Conservation (phyloP, 2,329 filamentous ascomycete species). For the Microcyclospora tardicrescens region DNA sequence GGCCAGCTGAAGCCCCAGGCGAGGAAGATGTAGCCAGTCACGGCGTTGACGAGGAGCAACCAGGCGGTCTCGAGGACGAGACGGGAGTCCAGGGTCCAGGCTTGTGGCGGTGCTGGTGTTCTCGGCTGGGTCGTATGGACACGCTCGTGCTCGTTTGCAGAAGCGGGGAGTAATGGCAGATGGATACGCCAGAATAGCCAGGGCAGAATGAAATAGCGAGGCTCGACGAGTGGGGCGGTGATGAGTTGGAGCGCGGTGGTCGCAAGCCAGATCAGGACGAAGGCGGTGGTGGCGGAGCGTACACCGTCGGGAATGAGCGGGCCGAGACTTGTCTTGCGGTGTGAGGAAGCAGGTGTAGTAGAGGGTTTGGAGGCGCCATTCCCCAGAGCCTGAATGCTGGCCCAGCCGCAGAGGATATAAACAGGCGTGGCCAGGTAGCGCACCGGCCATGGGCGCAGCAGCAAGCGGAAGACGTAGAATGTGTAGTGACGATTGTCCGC, state of each 20-base stretch:
- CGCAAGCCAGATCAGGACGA: constrained; percentile 49
- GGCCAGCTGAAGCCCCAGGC: constrained; percentile 55
- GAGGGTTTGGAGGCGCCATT: constrained; percentile 25
- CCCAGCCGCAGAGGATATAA: constrained; percentile 60
- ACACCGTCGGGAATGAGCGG: constrained; percentile 14
- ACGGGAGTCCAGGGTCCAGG: constrained; percentile 16
- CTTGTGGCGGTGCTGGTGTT: background rate
- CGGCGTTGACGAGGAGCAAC: constrained; percentile 52
- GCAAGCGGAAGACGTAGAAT: constrained; percentile 86
- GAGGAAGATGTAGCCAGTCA: constrained; percentile 60
- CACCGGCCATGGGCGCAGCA: constrained; percentile 39
- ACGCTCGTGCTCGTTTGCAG: background rate
- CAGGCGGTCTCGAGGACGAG: constrained; percentile 54
- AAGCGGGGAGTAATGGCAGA: constrained; percentile 40
- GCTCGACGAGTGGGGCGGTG: constrained; percentile 85
- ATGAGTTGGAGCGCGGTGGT: constrained; percentile 67
- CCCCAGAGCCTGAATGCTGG: constrained; percentile 49
- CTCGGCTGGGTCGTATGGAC: background rate
- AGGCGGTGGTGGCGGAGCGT: constrained; percentile 29
- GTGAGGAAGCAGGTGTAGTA: background rate
- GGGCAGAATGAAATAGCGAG: constrained; percentile 87
- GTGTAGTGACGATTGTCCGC: constrained; percentile 96
- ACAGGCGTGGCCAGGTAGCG: constrained; percentile 45
- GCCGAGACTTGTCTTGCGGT: background rate
- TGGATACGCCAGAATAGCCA: constrained; percentile 89